Evolutionary conservation across 208 protist species (phyloP).

Genomic region (Wallacemonas sp.): DNA sequence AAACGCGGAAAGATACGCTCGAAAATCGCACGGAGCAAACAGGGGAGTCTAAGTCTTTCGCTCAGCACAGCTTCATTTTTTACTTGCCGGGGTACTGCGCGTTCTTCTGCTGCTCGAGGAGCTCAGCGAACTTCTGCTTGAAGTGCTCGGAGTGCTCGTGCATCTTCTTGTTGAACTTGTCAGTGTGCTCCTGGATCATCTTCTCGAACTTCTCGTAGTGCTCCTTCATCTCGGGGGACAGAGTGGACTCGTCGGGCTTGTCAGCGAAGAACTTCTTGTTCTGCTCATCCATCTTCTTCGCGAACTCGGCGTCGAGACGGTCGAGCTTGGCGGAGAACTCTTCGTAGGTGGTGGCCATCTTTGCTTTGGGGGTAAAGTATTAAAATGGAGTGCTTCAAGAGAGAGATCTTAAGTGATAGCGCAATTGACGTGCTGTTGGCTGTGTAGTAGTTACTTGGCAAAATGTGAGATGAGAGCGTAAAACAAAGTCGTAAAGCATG

Average conservation of each 20-base stretch:
- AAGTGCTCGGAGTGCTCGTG: constrained; percentile 91
- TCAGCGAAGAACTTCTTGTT: constrained; percentile 93
- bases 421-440: neutral
- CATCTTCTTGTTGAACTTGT: constrained; percentile 94
- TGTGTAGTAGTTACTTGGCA: too few relatives aligned
- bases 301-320: constrained; percentile 88
- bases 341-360: constrained; percentile 86
- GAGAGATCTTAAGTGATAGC: neutral
- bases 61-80: neutral
- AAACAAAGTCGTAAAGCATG: constrained; percentile 5
- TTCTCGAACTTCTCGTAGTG: constrained; percentile 93
- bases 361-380: neutral
- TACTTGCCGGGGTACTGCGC: constrained; percentile 89
- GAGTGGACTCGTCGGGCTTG: constrained; percentile 87
- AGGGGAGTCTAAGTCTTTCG: neutral
- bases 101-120: constrained; percentile 92
- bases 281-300: constrained; percentile 93
- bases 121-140: constrained; percentile 89
- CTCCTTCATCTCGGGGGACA: constrained; percentile 92
- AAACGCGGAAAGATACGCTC: neutral
- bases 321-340: constrained; percentile 90
- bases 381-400: neutral
- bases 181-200: constrained; percentile 92
- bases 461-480: constrained; percentile 5
- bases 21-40: neutral